Conservation (phyloP, 148 eudicot species). For the Cornus controversa region DNA sequence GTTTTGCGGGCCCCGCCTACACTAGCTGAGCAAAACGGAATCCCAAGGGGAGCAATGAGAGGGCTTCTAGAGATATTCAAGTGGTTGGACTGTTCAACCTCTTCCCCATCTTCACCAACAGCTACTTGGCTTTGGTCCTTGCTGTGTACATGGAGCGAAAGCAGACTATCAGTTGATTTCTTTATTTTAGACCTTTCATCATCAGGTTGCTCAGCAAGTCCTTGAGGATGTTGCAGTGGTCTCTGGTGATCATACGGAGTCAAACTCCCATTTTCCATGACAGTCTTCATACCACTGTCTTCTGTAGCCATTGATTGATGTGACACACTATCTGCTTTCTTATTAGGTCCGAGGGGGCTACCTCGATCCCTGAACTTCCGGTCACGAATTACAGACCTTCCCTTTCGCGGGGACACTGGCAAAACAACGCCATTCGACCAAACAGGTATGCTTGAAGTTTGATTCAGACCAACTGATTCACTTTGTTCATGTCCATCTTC, state of each 20-base stretch:
- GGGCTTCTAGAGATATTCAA: conserved; percentile 33
- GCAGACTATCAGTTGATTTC: conserved; percentile 25
- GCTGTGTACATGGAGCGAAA: conserved; percentile 16
- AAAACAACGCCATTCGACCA: conserved; percentile 51
- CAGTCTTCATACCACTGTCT: conserved; percentile 27
- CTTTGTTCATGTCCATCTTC: conserved; percentile 38
- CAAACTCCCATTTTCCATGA: conserved; percentile 39
- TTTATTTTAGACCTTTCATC: conserved; percentile 23
- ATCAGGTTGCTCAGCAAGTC: conserved; percentile 40
- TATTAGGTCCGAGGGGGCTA: conserved; percentile 55
- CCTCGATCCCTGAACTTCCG: conserved; percentile 49
- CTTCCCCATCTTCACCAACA: conserved; percentile 37
- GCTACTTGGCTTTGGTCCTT: conserved; percentile 27
- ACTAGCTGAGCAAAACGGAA: conserved; percentile 52
- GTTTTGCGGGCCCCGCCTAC: conserved; percentile 50
- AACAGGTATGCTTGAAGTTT: conserved; percentile 28
- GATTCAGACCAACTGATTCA: conserved; percentile 26
- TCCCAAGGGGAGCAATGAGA: conserved; percentile 55
- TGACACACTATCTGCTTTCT: conserved; percentile 33
- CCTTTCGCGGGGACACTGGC: conserved; percentile 47
- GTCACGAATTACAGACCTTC: conserved; percentile 42
- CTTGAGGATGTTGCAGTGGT: conserved; percentile 38
- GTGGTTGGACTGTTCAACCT: conserved; percentile 30
- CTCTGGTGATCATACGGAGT: conserved; percentile 44
- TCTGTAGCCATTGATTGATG: conserved; percentile 39